Conservation (phyloP, 768 basidiomycete genomes). For the Boletus insuetus region DNA sequence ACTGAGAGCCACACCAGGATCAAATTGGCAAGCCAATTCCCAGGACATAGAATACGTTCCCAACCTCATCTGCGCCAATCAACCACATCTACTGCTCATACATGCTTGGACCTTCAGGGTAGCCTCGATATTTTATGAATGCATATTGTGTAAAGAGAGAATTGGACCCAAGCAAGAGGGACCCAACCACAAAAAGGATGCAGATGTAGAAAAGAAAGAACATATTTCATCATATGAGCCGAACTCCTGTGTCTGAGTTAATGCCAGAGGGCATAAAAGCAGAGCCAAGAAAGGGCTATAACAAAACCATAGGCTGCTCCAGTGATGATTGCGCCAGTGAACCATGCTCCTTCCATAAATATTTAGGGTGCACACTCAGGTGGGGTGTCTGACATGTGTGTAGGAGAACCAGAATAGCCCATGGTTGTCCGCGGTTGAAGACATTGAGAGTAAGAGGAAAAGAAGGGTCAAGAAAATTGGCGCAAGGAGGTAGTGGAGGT, state of each 20-base stretch:
- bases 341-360: slow-evolving; percentile 27
- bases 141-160: slow-evolving; percentile 30
- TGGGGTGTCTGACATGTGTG: slow-evolving; percentile 19
- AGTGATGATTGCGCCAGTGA: slow-evolving; percentile 26
- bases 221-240: slow-evolving; percentile 11
- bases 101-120: slow-evolving; percentile 24
- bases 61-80: slow-evolving; percentile 22
- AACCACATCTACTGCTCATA: slow-evolving; percentile 29
- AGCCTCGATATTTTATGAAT: slow-evolving; percentile 28
- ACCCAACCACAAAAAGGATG: slow-evolving; percentile 22
- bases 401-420: slow-evolving; percentile 3
- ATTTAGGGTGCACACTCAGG: slow-evolving; percentile 17
- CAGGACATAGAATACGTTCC: slow-evolving; percentile 24
- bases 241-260: slow-evolving; percentile 16
- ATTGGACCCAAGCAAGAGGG: slow-evolving; percentile 27
- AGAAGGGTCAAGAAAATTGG: background rate
- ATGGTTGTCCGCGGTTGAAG: background rate
- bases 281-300: slow-evolving; percentile 23
- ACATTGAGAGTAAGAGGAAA: background rate
- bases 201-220: slow-evolving; percentile 24
- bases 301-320: slow-evolving; percentile 29
- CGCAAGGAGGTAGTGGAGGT: background rate
- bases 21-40: slow-evolving; percentile 28
- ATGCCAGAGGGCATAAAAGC: slow-evolving; percentile 15
- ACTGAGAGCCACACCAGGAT: slow-evolving; percentile 17